Conservation (phyloP, 345 rosid genomes). For the Psidium friedrichsthalianum region DNA sequence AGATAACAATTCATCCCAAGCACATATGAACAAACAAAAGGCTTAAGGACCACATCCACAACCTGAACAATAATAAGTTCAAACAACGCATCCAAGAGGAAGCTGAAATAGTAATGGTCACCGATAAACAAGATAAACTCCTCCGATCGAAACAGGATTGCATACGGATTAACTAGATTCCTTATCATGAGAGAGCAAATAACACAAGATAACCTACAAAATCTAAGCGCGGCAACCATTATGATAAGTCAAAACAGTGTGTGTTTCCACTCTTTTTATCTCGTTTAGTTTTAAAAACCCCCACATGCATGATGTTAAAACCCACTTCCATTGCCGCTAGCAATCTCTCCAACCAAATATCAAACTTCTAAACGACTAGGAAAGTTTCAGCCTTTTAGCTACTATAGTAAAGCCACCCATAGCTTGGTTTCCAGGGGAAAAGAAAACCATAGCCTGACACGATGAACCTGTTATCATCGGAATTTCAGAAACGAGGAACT, state of each 20-base stretch:
- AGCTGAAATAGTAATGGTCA: background rate
- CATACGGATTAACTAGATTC: background rate
- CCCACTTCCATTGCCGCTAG: background rate
- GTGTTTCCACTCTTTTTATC: background rate
- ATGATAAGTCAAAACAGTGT: background rate
- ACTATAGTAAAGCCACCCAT: background rate
- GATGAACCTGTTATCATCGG: background rate
- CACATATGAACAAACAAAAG: background rate
- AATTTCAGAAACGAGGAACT: background rate
- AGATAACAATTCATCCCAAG: background rate
- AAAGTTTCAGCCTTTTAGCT: background rate
- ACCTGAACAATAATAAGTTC: background rate
- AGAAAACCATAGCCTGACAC: background rate
- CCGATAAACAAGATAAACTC: too few relatives aligned
- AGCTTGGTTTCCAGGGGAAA: background rate
- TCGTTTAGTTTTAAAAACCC: background rate
- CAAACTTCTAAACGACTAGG: background rate
- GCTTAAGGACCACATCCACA: background rate
- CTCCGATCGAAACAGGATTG: too few relatives aligned
- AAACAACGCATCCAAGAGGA: background rate
- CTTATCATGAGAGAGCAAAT: background rate
- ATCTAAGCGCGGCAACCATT: background rate
- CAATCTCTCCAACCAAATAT: background rate
- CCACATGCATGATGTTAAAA: background rate
- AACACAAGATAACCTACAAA: background rate